Evolutionary conservation across 176 grass and related monocot genomes (phyloP).

Genomic region (Puya raimondii): DNA sequence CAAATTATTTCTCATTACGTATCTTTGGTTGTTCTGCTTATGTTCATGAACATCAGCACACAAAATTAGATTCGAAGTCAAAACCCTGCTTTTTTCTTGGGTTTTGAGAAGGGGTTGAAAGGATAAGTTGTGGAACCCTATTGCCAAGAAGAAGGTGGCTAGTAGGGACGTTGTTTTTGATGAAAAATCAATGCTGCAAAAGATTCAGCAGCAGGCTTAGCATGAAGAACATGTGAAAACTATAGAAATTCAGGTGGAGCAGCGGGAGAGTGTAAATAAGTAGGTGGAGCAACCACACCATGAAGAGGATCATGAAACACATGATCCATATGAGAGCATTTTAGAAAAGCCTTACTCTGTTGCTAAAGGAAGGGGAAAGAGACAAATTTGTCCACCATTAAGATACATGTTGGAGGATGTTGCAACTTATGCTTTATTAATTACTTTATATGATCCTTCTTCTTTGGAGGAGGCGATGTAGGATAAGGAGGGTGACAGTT

Average conservation of each 20-base stretch:
- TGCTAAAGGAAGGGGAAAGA: not conserved
- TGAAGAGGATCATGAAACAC: not conserved
- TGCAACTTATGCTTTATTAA: too few relatives aligned
- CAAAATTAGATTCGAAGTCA: too few relatives aligned
- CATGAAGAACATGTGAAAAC: not conserved
- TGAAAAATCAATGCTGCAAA: too few relatives aligned
- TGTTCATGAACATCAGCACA: not conserved
- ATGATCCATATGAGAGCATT: not conserved
- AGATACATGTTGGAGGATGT: too few relatives aligned
- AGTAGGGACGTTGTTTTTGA: too few relatives aligned
- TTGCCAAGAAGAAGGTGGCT: not conserved
- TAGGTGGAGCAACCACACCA: not conserved
- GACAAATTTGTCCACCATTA: not conserved
- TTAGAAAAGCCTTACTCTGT: not conserved
- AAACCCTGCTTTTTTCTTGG: not conserved
- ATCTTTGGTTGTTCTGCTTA: not conserved
- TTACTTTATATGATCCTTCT: too few relatives aligned
- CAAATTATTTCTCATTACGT: not conserved
- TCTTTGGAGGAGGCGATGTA: too few relatives aligned
- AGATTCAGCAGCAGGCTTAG: too few relatives aligned
- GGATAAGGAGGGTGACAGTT: too few relatives aligned
- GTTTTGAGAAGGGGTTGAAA: not conserved
- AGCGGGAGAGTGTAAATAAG: not conserved
- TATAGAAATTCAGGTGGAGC: not conserved
- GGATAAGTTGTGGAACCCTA: not conserved